phyloP scores from a whole-genome alignment of 305 asterid genomes.

The Galium porrigens region DNA sequence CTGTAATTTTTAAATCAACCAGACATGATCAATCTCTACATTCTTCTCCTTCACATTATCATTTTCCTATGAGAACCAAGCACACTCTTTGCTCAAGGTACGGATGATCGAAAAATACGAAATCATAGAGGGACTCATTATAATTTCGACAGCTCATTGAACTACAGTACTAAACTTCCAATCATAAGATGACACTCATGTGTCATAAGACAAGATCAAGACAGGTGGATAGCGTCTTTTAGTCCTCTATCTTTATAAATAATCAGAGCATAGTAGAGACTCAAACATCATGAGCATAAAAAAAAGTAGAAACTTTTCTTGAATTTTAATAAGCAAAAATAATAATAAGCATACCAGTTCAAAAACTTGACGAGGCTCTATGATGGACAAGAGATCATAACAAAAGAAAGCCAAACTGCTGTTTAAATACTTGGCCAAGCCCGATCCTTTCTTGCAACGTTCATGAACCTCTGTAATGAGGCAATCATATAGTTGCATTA shows the following conservation, averaged over 20 bases:
- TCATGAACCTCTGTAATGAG: conserved; percentile 94
- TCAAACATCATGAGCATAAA: background rate
- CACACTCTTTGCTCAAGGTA: background rate
- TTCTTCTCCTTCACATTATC: background rate
- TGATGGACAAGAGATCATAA: conserved; percentile 77
- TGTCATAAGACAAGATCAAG: background rate
- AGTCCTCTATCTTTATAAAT: background rate
- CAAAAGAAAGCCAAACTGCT: conserved; percentile 98
- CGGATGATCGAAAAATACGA: background rate
- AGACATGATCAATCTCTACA: background rate
- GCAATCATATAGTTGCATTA: conserved; percentile 88
- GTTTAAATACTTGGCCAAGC: conserved; percentile 85
- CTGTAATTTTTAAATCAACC: background rate
- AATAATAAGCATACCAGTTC: conserved; percentile 54
- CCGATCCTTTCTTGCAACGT: conserved; percentile 91
- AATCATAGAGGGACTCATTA: background rate
- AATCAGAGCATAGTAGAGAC: background rate
- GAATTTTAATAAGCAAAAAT: background rate
- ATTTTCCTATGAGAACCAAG: background rate
- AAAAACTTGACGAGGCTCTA: conserved; percentile 98
- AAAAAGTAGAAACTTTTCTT: background rate
- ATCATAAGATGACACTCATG: background rate
- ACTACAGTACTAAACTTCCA: background rate
- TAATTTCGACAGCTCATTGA: background rate
- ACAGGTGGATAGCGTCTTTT: background rate